phyloP scores from a whole-genome alignment of 257 asterid species.

The Solanum paucissectum region DNA sequence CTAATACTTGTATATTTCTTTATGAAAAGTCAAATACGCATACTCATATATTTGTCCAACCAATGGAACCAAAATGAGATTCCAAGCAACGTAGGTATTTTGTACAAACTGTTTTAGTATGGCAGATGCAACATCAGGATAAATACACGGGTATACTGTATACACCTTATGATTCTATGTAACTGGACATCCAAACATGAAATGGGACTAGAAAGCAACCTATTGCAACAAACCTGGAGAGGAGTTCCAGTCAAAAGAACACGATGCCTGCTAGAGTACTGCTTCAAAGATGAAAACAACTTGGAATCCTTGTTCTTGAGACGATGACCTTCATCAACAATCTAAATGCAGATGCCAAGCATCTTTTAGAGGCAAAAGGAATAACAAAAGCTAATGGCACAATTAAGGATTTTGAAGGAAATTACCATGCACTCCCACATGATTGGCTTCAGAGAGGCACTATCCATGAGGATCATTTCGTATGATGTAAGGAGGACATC shows the following conservation, averaged over 20 bases:
- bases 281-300: constrained; percentile 69
- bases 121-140: neutral
- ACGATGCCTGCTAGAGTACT: constrained; percentile 78
- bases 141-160: neutral
- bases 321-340: constrained; percentile 99
- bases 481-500: constrained; percentile 95
- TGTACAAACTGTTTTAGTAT: neutral
- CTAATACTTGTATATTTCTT: neutral
- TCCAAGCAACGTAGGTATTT: neutral
- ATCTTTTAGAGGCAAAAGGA: constrained; percentile 9
- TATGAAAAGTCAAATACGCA: neutral
- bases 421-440: constrained; percentile 97
- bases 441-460: constrained; percentile 71
- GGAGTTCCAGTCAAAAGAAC: constrained; percentile 97
- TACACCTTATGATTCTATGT: neutral
- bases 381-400: neutral
- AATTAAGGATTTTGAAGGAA: constrained; percentile 6
- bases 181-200: neutral
- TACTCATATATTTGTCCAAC: neutral
- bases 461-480: constrained; percentile 92
- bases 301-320: constrained; percentile 96
- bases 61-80: neutral
- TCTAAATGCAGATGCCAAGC: constrained; percentile 37
- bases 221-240: constrained; percentile 59
- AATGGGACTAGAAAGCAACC: neutral